phyloP scores from a whole-genome alignment of 495 filamentous ascomycete species.

The Podospora comata region DNA sequence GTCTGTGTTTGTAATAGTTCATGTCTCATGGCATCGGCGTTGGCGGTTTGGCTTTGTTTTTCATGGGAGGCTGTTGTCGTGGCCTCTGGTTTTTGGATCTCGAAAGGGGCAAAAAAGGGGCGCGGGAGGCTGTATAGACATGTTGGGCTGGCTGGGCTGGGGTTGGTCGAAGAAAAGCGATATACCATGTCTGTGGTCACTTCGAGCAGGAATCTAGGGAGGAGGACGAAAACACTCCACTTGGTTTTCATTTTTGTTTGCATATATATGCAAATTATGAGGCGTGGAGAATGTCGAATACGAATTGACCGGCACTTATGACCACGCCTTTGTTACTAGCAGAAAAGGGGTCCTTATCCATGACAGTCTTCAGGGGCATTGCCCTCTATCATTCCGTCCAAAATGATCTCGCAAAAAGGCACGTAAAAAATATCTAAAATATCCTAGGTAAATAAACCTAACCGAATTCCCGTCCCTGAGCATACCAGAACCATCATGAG shows the following conservation, averaged over 20 bases:
- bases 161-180: neutral
- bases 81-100: neutral
- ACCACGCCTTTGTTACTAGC: no score
- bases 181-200: neutral
- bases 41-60: neutral
- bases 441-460: neutral
- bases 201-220: neutral
- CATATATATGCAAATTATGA: neutral
- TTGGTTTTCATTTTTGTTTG: neutral
- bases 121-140: neutral
- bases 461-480: neutral
- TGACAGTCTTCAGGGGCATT: no score
- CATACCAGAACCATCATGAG: neutral
- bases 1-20: neutral
- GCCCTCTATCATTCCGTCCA: neutral
- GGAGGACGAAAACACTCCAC: neutral
- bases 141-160: neutral
- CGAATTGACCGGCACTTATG: no score
- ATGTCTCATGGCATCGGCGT: neutral
- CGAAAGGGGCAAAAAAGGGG: neutral
- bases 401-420: neutral
- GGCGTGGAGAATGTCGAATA: no score
- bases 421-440: neutral
- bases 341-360: no score
- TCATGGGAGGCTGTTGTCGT: neutral